A percentile compares a stretch with the other conserved stretches of the same genome.
These are phyloP conservation scores for Paramecium octaurelia DNA, from an alignment of 73 alveolate genomes.

Conservation along the genomic window DNA sequence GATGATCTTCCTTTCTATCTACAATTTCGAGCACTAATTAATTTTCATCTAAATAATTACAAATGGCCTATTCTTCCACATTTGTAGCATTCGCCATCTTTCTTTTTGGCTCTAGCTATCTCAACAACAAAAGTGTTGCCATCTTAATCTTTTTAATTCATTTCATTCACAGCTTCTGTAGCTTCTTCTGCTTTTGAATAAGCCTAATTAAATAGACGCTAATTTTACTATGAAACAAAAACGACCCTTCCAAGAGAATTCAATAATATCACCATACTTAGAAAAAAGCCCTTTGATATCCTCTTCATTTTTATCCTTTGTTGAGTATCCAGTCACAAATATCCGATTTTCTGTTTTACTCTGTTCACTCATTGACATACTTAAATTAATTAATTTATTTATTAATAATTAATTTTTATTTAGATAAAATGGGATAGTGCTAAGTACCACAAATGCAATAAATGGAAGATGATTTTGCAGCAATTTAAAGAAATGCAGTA, in stretches of 20 bases:
- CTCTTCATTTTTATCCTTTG: neutral
- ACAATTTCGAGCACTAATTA: constrained; percentile 18
- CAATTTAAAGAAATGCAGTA: neutral
- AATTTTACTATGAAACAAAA: constrained; percentile 22
- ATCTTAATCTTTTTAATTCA: neutral
- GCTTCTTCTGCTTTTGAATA: constrained; percentile 12
- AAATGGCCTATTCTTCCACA: constrained; percentile 30
- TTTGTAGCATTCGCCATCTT: constrained; percentile 9
- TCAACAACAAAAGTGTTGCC: constrained; percentile 3
- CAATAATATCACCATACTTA: neutral
- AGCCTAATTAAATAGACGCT: neutral
- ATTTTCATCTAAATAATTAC: neutral
- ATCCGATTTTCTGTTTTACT: neutral
- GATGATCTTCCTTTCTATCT: neutral
- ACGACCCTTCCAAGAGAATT: constrained; percentile 42
- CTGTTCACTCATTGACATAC: neutral
- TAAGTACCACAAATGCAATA: neutral
- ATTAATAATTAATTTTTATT: neutral
- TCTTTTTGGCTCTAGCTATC: constrained; percentile 25
- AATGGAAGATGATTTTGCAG: neutral
- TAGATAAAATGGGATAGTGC: constrained; percentile 3
- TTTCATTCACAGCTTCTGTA: neutral
- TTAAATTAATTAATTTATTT: neutral
- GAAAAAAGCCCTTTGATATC: neutral
- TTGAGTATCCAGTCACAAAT: neutral